Percentiles rank a stretch among this genome's conserved stretches.
Evolutionary conservation across 2,329 filamentous ascomycete genomes (phyloP).

Genomic region (Penicillium digitatum): DNA sequence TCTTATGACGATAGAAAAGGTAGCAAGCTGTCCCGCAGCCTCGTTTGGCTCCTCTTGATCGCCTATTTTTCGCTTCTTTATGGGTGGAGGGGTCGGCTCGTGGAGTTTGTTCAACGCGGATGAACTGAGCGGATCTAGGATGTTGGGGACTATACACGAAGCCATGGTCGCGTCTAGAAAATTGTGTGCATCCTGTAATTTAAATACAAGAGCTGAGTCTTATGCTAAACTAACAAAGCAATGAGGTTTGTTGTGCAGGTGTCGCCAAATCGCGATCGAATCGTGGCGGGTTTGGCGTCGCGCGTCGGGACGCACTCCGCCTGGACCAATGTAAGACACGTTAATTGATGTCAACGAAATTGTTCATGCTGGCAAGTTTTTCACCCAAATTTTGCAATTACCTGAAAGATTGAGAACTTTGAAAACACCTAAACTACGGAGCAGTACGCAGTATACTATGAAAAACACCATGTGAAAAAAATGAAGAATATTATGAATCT

Average conservation of each 20-base stretch:
- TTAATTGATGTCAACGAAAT: not conserved
- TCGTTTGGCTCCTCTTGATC: constrained; percentile 13
- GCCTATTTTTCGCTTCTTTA: constrained; percentile 36
- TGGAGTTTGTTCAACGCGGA: constrained; percentile 32
- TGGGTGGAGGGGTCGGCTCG: constrained; percentile 21
- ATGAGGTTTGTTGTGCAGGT: constrained; percentile 5
- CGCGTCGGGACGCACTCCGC: constrained; percentile 24
- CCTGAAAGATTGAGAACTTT: not conserved
- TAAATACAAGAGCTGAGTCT: not conserved
- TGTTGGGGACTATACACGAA: constrained; percentile 29
- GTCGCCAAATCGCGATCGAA: constrained; percentile 12
- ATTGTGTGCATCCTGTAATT: constrained; percentile 21
- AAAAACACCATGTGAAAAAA: constrained; percentile 1
- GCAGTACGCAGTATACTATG: not conserved
- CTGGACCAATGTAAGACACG: not conserved
- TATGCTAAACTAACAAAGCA: constrained; percentile 6
- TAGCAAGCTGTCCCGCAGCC: constrained; percentile 18
- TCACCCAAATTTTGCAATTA: not conserved
- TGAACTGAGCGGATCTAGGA: constrained; percentile 35
- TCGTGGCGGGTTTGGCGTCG: constrained; percentile 23
- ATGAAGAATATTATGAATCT: constrained; percentile 22
- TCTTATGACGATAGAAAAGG: constrained; percentile 31
- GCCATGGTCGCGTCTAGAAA: constrained; percentile 35
- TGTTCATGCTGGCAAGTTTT: too few relatives aligned
- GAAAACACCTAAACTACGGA: not conserved